phyloP scores from a whole-genome alignment of 495 filamentous ascomycete species.

The Aspergillus sclerotiicarbonarius region DNA sequence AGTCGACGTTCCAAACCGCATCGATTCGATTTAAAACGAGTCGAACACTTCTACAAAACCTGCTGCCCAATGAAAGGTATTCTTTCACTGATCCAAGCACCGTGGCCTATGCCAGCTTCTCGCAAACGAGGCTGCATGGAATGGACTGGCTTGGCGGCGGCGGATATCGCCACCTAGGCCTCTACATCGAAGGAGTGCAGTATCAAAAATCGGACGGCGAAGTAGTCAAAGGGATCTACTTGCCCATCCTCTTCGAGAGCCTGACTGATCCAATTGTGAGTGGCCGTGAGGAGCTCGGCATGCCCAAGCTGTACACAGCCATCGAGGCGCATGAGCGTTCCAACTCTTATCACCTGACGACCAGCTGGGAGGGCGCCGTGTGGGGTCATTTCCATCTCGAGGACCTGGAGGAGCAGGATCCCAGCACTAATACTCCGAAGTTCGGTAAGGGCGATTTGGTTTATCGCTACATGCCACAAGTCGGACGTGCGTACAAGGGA shows the following conservation, averaged over 20 bases:
- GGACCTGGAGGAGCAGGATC: conserved; percentile 35
- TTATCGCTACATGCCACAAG: conserved; percentile 48
- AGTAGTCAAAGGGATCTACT: conserved; percentile 46
- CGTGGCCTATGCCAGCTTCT: conserved; percentile 50
- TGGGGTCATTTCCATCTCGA: conserved; percentile 44
- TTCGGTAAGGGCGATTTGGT: conserved; percentile 39
- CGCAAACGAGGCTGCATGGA: conserved; percentile 43
- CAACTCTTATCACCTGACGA: conserved; percentile 37
- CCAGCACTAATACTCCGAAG: conserved; percentile 21
- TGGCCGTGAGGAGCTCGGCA: conserved; percentile 55
- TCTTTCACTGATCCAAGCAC: conserved; percentile 49
- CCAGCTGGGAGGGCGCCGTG: conserved; percentile 47
- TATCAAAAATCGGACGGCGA: conserved; percentile 51
- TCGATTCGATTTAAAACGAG: conserved; percentile 58
- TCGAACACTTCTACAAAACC: conserved; percentile 54
- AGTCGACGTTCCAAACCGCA: conserved; percentile 49
- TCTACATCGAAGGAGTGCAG: conserved; percentile 58
- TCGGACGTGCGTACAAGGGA: conserved; percentile 38
- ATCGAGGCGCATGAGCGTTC: conserved; percentile 41
- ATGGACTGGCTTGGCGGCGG: conserved; percentile 56
- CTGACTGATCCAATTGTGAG: conserved; percentile 52
- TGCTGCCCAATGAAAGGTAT: conserved; percentile 45
- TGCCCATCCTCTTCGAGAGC: conserved; percentile 55
- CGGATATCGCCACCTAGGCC: conserved; percentile 54
- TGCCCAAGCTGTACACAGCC: conserved; percentile 53